A percentile compares a stretch with the other conserved stretches of the same genome.
phyloP scores from a whole-genome alignment of 192 early-diverging fungal genomes.

The Paraglomus occultum region DNA sequence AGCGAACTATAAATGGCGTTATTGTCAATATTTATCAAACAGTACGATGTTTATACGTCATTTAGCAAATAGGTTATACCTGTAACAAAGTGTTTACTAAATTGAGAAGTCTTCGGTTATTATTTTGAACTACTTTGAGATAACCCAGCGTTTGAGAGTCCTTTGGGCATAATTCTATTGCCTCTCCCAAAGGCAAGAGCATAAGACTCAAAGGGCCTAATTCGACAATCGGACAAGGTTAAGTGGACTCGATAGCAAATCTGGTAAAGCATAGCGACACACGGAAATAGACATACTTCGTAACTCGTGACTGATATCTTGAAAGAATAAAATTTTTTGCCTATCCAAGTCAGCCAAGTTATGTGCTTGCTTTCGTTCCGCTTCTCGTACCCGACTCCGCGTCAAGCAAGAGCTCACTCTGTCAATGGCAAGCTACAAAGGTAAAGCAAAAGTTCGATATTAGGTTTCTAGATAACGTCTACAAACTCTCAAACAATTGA shows the following conservation, averaged over 20 bases:
- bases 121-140: constrained; percentile 46
- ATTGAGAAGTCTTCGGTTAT: constrained; percentile 51
- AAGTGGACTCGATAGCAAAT: not conserved
- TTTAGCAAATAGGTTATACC: too few species aligned
- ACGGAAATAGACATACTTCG: constrained; percentile 34
- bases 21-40: not conserved
- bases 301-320: constrained; percentile 40
- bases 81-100: constrained; percentile 51
- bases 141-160: constrained; percentile 22
- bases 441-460: not conserved
- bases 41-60: not conserved
- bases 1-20: constrained; percentile 39
- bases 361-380: constrained; percentile 33
- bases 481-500: too few species aligned
- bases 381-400: constrained; percentile 33
- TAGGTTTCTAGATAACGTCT: too few species aligned
- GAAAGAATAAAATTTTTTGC: constrained; percentile 40
- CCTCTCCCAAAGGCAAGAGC: constrained; percentile 48
- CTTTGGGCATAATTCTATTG: constrained; percentile 31
- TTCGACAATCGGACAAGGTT: not conserved
- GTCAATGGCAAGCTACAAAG: constrained; percentile 31
- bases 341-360: constrained; percentile 36
- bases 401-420: constrained; percentile 31
- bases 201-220: constrained; percentile 50
- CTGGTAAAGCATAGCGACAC: not conserved